phyloP scores from a whole-genome alignment of 352 stramenopile genomes.

The Pythium insidiosum region DNA sequence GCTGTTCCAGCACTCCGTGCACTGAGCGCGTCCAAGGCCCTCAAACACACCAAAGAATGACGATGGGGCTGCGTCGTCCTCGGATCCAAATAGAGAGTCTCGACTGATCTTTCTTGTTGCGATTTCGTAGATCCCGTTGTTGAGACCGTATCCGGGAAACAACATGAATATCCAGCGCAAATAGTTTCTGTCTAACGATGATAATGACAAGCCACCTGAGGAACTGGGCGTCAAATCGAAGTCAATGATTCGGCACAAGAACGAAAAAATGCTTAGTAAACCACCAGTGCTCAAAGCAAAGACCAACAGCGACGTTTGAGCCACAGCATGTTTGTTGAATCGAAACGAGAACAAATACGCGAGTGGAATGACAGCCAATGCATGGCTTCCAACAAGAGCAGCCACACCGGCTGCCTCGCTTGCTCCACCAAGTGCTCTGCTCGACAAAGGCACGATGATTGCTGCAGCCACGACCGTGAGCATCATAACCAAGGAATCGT shows the following conservation, averaged over 20 bases:
- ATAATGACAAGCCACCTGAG: slow-evolving; percentile 28
- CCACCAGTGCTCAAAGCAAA: slow-evolving; percentile 51
- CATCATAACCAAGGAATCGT: slow-evolving; percentile 23
- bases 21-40: slow-evolving; percentile 28
- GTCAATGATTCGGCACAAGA: slow-evolving; percentile 65
- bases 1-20: slow-evolving; percentile 22
- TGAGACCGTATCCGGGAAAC: slow-evolving; percentile 62
- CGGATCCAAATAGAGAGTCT: slow-evolving; percentile 26
- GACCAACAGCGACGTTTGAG: slow-evolving; percentile 59
- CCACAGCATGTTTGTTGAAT: slow-evolving; percentile 52
- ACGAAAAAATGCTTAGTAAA: slow-evolving; percentile 70
- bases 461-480: slow-evolving; percentile 20
- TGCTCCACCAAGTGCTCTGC: slow-evolving; percentile 9
- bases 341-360: slow-evolving; percentile 28
- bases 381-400: too few species aligned
- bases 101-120: slow-evolving; percentile 58
- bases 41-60: slow-evolving; percentile 56
- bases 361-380: slow-evolving; percentile 22
- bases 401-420: too few species aligned
- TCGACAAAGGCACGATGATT: slow-evolving; percentile 22
- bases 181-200: slow-evolving; percentile 54
- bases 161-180: slow-evolving; percentile 66
- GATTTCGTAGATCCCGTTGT: slow-evolving; percentile 66
- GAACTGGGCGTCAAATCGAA: too few species aligned
- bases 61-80: slow-evolving; percentile 13